phyloP scores from a whole-genome alignment of 306 rosid species.

The Oxytropis ochrocephala region DNA sequence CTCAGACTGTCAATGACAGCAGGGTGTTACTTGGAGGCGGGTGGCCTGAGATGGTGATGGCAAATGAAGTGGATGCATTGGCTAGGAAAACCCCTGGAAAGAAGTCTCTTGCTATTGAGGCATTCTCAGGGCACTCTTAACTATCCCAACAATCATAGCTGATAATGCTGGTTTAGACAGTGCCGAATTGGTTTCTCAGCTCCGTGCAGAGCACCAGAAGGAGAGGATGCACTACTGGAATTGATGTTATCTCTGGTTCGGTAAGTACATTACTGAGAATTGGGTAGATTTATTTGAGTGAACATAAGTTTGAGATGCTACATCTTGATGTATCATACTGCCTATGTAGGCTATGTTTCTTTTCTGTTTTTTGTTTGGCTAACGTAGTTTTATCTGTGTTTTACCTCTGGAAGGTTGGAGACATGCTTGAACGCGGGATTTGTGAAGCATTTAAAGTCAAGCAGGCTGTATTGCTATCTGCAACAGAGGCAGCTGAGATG shows the following conservation, averaged over 20 bases:
- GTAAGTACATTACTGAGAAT: slow-evolving; percentile 44
- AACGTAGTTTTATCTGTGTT: background rate
- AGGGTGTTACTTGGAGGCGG: slow-evolving; percentile 97
- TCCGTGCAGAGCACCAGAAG: slow-evolving; percentile 92
- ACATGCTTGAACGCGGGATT: slow-evolving; percentile 79
- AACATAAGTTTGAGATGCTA: background rate
- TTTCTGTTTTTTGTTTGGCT: slow-evolving; percentile 1
- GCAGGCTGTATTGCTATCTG: slow-evolving; percentile 86
- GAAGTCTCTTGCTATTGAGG: slow-evolving; percentile 93
- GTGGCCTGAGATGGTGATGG: slow-evolving; percentile 99
- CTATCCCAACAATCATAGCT: slow-evolving; percentile 90
- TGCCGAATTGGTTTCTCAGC: slow-evolving; percentile 91
- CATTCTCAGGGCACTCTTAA: slow-evolving; percentile 74
- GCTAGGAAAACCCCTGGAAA: slow-evolving; percentile 95
- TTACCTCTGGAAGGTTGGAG: slow-evolving; percentile 64
- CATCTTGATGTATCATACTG: background rate
- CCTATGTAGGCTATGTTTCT: background rate
- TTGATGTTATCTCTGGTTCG: slow-evolving; percentile 91
- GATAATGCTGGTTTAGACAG: slow-evolving; percentile 99
- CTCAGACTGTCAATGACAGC: slow-evolving; percentile 95
- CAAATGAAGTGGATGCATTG: slow-evolving; percentile 82
- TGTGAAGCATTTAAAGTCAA: slow-evolving; percentile 86
- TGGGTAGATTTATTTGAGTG: background rate
- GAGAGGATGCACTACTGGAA: slow-evolving; percentile 78
- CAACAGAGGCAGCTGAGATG: slow-evolving; percentile 99